These are phyloP conservation scores for Chrysoporthe austroafricana DNA, from an alignment of 2,329 filamentous ascomycete species.

Conservation along the genomic window DNA sequence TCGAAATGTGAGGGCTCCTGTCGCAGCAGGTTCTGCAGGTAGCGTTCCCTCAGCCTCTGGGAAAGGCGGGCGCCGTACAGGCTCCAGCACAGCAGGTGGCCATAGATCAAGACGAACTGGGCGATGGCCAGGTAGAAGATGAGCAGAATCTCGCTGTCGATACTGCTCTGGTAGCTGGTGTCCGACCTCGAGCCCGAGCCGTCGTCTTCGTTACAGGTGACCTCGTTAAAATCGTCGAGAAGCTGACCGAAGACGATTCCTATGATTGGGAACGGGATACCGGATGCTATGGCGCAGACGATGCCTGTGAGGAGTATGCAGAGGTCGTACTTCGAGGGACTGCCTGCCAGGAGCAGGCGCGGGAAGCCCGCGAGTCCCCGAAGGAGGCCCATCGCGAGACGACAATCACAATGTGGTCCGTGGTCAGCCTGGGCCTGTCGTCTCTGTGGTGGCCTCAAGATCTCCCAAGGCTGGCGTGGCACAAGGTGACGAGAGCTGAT, in stretches of 20 bases:
- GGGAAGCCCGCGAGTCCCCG: slow-evolving; percentile 29
- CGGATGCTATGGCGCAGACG: slow-evolving; percentile 43
- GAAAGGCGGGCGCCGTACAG: slow-evolving; percentile 66
- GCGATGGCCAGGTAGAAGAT: slow-evolving; percentile 69
- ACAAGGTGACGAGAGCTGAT: not conserved
- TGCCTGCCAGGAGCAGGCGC: slow-evolving; percentile 31
- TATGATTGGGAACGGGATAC: slow-evolving; percentile 58
- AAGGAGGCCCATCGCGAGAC: slow-evolving; percentile 29
- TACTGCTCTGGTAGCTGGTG: slow-evolving; percentile 29
- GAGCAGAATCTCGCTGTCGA: slow-evolving; percentile 38
- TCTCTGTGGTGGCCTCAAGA: not conserved
- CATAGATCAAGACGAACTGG: slow-evolving; percentile 67
- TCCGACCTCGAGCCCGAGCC: slow-evolving; percentile 22
- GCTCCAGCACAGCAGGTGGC: slow-evolving; percentile 66
- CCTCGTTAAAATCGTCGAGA: slow-evolving; percentile 54
- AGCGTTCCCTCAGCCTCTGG: slow-evolving; percentile 64
- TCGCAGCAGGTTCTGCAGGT: slow-evolving; percentile 61
- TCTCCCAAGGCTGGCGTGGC: no score
- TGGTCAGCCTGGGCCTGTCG: not conserved
- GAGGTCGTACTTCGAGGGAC: slow-evolving; percentile 28
- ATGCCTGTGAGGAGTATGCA: slow-evolving; percentile 28
- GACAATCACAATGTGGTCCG: not conserved
- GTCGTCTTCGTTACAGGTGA: slow-evolving; percentile 42
- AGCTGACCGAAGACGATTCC: slow-evolving; percentile 60
- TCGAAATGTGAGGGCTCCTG: slow-evolving; percentile 70